These are phyloP conservation scores for Dactylellina cionopaga DNA, from an alignment of 2,329 filamentous ascomycete species.

Conservation along the genomic window DNA sequence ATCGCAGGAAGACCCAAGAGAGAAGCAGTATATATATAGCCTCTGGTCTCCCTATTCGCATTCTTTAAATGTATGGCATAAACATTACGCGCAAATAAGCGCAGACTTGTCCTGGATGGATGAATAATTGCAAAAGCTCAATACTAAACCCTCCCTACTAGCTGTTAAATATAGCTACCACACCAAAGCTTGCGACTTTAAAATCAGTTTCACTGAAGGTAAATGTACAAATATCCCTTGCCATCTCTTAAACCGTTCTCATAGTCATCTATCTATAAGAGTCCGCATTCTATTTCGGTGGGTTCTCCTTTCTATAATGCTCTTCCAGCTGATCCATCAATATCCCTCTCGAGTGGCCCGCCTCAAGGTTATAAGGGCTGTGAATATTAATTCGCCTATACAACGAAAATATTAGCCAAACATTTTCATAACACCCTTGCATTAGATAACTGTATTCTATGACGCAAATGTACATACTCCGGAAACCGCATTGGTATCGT, in stretches of 20 bases:
- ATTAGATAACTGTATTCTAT: not conserved
- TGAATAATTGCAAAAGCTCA: too few species aligned
- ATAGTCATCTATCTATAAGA: not conserved
- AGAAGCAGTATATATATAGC: too few species aligned
- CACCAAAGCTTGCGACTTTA: not conserved
- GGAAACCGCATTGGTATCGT: constrained; percentile 40
- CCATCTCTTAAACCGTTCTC: not conserved
- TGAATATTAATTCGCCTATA: constrained; percentile 39
- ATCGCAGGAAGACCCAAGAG: too few species aligned
- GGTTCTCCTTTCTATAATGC: constrained; percentile 50
- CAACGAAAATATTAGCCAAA: constrained; percentile 7
- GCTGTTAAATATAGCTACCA: not conserved
- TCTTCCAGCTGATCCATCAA: constrained; percentile 51
- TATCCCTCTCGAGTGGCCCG: constrained; percentile 34
- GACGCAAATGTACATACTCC: constrained; percentile 21
- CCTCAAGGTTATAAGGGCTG: constrained; percentile 36
- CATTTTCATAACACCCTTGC: not conserved
- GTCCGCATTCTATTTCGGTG: constrained; percentile 24
- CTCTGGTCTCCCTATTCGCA: too few species aligned
- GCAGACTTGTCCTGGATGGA: too few species aligned
- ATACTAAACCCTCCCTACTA: too few species aligned
- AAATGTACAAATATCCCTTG: constrained; percentile 36
- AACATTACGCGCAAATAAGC: too few species aligned
- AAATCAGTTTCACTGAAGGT: not conserved
- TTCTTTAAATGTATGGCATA: too few species aligned